Evolutionary conservation across 2,329 filamentous ascomycete genomes (phyloP), one percentile per base, ranked within the genome.

Genomic region (Aspergillus brasiliensis): DNA sequence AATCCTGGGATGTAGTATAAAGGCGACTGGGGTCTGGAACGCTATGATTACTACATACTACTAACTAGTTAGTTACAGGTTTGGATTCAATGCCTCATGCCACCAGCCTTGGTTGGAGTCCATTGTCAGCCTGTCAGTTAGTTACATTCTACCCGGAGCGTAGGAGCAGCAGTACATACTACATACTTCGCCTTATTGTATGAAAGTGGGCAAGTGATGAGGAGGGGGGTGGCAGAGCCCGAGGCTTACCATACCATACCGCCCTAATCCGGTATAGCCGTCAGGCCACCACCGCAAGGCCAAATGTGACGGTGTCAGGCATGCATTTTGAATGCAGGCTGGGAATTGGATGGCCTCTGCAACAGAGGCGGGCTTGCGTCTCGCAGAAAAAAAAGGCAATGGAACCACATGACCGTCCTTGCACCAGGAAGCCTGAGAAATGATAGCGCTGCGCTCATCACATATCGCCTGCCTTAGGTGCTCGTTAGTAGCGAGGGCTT

Each of bases 271-370:
- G 37, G 51, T 17, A 8, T 27, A 38, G 38, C 25, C 42, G 40
- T 55, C 52, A 55, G 31, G 23, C 25, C 42, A 60, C 48, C 31
- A 51, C 10, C 11, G 11, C 31, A 34, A 34, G 31, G 31, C 31
- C 31, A 34, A 19, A 21, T 57, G 48, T 47, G 54, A 57, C 48
- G 21, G 58, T 55, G 40, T 53, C 57, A 59, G 51, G 51, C 57
- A 59, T 55, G 31, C 57, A 55, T 34, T n/a, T 17, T 37, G 28
- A 15, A 38, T 38, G 56, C 48, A 23, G 31, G 25, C 56, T 51
- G 47, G 55, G 46, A 27, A 31, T 34, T 17, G 40, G 13, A 21
- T 44, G 19, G 44, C 23, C 21, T 40, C 28, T n/a, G 34, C 44
- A 8, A 46, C n/a, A 34, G 31, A 23, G 42, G 42, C 34, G n/a